Base-by-base conservation (phyloP, 2,329 filamentous ascomycete species). In the Shiraia sp. region DNA sequence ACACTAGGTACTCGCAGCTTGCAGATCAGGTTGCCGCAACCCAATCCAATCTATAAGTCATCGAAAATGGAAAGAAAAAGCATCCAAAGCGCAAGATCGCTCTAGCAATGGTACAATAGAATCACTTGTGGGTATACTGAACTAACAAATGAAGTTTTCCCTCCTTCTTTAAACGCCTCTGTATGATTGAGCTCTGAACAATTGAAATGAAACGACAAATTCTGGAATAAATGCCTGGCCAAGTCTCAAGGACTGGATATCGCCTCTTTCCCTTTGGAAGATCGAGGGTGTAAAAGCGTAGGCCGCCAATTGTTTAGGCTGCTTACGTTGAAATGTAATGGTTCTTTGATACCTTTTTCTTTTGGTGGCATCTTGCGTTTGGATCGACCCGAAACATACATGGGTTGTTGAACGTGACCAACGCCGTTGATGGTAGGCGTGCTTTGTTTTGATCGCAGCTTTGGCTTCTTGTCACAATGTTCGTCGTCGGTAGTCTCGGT, bases 281-380 rank as follows among this genome's bases (percentile, higher is more conserved):
- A 63, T 24, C 64, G 61, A 27, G 62, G 59, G 23, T 66, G 60
- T 10, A 68, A 49, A 13, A 69, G 45, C 5, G 53, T 53, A 3
- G 65, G 65, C 7, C 64, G 55, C 55, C 64, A 67, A 33, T 63
- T 68, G 14, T 64, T 46, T 4, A 69, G 63, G 37, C 63, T 67
- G 6, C 58, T 55, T n/a, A 69, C 64, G 36, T 57, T 69, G 47
- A 70, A 70, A 47, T 68, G 68, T 4, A 70, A 51, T 17, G 69
- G 68, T 42, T 72, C 68, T 42, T 65, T 70, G 15, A 53, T 45
- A 2, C 63, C 65, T 48, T 71, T 72, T 37, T 68, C 64, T 15
- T 62, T 55, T 3, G 67, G 58, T 6, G 67, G 63, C 61, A 72
- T 69, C 59, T 72, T 72, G 25, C 69, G 56, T 53, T 72, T 72